These are phyloP conservation scores for Nakaseomyces kungkrabaensis DNA, from an alignment of 1,139 yeast genomes.

Conservation along the genomic window DNA sequence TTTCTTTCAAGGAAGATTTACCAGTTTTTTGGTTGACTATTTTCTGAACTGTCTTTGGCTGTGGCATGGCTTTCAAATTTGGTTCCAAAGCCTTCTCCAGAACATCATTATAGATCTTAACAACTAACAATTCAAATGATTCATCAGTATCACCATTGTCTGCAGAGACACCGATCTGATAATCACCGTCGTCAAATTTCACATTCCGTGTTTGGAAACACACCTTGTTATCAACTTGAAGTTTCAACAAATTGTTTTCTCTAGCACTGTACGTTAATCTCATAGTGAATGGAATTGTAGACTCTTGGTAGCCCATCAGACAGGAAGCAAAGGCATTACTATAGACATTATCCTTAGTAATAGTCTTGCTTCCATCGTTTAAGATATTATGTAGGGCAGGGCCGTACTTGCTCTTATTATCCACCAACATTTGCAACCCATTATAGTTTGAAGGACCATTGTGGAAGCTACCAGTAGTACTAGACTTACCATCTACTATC, in stretches of 20 bases:
- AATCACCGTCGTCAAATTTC: constrained; percentile 18
- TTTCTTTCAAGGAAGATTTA: constrained; percentile 22
- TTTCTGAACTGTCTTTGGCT: constrained; percentile 32
- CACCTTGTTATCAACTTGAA: constrained; percentile 60
- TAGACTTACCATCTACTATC: constrained; percentile 23
- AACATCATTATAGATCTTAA: constrained; percentile 44
- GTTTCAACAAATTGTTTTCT: constrained; percentile 38
- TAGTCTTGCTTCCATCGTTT: constrained; percentile 37
- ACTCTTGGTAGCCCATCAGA: constrained; percentile 48
- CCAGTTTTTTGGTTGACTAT: constrained; percentile 27
- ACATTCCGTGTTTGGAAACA: constrained; percentile 57
- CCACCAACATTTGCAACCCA: constrained; percentile 52
- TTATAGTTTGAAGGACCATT: constrained; percentile 35
- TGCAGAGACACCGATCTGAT: constrained; percentile 46
- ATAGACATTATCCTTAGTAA: constrained; percentile 20
- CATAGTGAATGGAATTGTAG: constrained; percentile 59
- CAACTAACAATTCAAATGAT: constrained; percentile 48
- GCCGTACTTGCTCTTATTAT: constrained; percentile 39
- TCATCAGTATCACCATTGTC: constrained; percentile 36
- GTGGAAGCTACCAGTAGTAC: constrained; percentile 11
- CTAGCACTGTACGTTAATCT: constrained; percentile 48
- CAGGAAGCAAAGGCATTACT: constrained; percentile 44
- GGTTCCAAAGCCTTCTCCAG: constrained; percentile 47
- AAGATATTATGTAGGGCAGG: constrained; percentile 41
- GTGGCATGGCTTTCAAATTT: constrained; percentile 44